phyloP scores from a whole-genome alignment of 495 filamentous ascomycete genomes.

The Patellaria atrata region DNA sequence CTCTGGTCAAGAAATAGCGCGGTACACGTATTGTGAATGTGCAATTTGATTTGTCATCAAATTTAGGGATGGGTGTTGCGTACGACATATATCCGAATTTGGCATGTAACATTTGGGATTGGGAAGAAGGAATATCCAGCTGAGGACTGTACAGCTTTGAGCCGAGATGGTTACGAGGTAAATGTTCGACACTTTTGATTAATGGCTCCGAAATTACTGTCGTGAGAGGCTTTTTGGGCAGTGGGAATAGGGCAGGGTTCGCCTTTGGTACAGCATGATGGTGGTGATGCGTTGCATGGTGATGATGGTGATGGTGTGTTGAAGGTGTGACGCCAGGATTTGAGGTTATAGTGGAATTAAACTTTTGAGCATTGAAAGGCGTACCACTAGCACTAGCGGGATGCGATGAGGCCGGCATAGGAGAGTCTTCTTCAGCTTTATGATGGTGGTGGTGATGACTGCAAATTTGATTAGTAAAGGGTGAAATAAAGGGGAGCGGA shows the following conservation, averaged over 20 bases:
- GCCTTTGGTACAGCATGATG: constrained; percentile 20
- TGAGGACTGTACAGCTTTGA: constrained; percentile 44
- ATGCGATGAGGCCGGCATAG: constrained; percentile 1
- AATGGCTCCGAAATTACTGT: constrained; percentile 49
- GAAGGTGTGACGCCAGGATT: constrained; percentile 17
- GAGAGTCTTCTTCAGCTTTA: constrained; percentile 47
- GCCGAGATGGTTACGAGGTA: constrained; percentile 69
- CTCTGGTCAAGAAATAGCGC: constrained; percentile 52
- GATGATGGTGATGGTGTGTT: constrained; percentile 28
- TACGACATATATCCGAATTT: constrained; percentile 55
- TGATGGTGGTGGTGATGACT: constrained; percentile 66
- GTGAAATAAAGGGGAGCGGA: neutral
- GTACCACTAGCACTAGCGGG: constrained; percentile 5
- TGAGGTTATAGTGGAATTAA: constrained; percentile 5
- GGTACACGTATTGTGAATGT: constrained; percentile 80
- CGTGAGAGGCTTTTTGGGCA: constrained; percentile 40
- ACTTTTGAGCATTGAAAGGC: constrained; percentile 8
- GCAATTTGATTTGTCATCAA: constrained; percentile 75
- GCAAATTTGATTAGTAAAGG: constrained; percentile 12
- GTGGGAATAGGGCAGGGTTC: constrained; percentile 29
- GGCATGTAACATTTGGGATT: constrained; percentile 31
- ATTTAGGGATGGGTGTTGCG: constrained; percentile 61
- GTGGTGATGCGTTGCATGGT: constrained; percentile 32
- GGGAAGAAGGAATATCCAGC: constrained; percentile 33
- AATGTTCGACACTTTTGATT: constrained; percentile 50